Conservation (phyloP, 2,329 filamentous ascomycete genomes). For the Epichloe glyceriae region DNA sequence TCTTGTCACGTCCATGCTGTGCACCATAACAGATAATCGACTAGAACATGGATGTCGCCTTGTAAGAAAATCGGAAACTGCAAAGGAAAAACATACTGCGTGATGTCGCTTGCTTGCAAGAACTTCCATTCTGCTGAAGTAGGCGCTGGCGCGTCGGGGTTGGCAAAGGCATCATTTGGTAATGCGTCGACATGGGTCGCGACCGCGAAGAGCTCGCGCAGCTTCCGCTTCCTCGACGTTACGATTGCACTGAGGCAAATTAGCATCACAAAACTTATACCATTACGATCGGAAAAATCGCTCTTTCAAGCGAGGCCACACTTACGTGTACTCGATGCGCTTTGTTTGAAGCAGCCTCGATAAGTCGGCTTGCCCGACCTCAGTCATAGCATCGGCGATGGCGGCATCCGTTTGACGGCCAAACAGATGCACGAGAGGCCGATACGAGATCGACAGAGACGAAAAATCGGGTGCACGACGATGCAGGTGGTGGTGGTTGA, state of each 20-base stretch:
- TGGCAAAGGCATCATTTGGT: slow-evolving; percentile 43
- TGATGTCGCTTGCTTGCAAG: slow-evolving; percentile 42
- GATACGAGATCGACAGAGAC: slow-evolving; percentile 16
- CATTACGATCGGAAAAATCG: slow-evolving; percentile 34
- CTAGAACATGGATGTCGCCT: slow-evolving; percentile 5
- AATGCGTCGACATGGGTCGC: slow-evolving; percentile 55
- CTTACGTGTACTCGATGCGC: slow-evolving; percentile 49
- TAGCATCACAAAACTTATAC: slow-evolving; percentile 32
- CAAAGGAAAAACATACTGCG: slow-evolving; percentile 37
- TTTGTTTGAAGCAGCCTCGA: slow-evolving; percentile 53
- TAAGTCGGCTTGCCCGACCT: slow-evolving; percentile 54
- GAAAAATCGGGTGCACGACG: slow-evolving; percentile 14
- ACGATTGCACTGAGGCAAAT: slow-evolving; percentile 51
- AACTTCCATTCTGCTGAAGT: slow-evolving; percentile 41
- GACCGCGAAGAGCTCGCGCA: slow-evolving; percentile 73
- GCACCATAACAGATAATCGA: slow-evolving; percentile 1
- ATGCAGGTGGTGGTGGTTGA: slow-evolving; percentile 18
- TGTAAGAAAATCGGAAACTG: slow-evolving; percentile 9
- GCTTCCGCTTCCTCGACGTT: slow-evolving; percentile 79
- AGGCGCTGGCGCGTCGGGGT: slow-evolving; percentile 41
- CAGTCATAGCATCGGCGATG: slow-evolving; percentile 56
- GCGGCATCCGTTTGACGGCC: slow-evolving; percentile 56
- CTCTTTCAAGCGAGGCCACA: slow-evolving; percentile 29
- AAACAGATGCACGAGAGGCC: slow-evolving; percentile 38
- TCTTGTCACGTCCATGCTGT: background rate